These are phyloP conservation scores for Acer negundo DNA, from an alignment of 345 rosid species.

Conservation along the genomic window DNA sequence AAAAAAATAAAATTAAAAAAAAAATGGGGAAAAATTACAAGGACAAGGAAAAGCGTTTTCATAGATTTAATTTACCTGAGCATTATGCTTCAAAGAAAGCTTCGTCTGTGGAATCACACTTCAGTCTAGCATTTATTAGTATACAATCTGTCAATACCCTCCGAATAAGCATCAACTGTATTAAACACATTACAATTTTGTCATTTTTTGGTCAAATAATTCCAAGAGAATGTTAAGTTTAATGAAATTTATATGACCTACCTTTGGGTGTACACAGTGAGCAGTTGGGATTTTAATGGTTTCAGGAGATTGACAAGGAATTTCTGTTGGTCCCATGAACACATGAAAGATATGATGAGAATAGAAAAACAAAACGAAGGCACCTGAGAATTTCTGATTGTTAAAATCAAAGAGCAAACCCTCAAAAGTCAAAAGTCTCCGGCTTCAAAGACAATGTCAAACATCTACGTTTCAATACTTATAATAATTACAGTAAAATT, in stretches of 20 bases:
- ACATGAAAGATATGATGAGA: neutral
- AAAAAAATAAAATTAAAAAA: no score
- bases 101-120: conserved; percentile 79
- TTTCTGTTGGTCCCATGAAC: conserved; percentile 85
- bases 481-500: neutral
- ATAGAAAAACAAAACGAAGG: neutral
- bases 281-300: conserved; percentile 86
- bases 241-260: conserved; percentile 17
- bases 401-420: conserved; percentile 94
- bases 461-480: neutral
- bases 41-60: conserved; percentile 11
- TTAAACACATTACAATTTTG: neutral
- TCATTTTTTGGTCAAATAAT: conserved; percentile 4
- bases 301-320: conserved; percentile 89
- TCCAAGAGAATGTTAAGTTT: neutral
- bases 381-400: conserved; percentile 92
- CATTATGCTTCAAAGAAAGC: conserved; percentile 75
- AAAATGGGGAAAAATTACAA: neutral
- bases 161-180: conserved; percentile 88
- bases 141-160: conserved; percentile 90
- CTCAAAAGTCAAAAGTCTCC: conserved; percentile 62
- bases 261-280: conserved; percentile 73
- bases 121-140: conserved; percentile 71
- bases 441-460: conserved; percentile 92
- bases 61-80: conserved; percentile 51